These are phyloP conservation scores for Psilocybe azurescens DNA, from an alignment of 768 basidiomycete species.

Conservation along the genomic window DNA sequence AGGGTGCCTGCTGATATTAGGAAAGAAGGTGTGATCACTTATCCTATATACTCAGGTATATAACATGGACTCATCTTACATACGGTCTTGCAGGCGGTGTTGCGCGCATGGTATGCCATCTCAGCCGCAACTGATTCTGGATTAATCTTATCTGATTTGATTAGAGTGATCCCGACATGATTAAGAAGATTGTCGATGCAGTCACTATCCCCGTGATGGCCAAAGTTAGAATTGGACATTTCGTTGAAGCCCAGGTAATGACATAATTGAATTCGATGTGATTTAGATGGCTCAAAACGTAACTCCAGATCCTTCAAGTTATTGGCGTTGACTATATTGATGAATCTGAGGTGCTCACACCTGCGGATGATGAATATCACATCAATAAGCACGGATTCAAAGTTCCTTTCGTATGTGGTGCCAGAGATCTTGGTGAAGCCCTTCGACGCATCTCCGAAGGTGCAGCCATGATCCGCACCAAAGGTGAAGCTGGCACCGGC, in stretches of 20 bases:
- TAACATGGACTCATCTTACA: conserved; percentile 1
- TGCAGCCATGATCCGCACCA: conserved; percentile 98
- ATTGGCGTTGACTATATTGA: conserved; percentile 97
- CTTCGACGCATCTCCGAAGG: conserved; percentile 96
- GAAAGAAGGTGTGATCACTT: conserved; percentile 52
- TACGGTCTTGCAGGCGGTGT: conserved; percentile 66
- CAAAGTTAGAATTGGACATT: conserved; percentile 95
- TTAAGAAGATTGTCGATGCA: conserved; percentile 93
- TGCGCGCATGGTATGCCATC: conserved; percentile 82
- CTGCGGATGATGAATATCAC: conserved; percentile 95
- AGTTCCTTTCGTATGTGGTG: conserved; percentile 95
- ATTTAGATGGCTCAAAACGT: conserved; percentile 3
- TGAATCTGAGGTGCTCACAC: conserved; percentile 93
- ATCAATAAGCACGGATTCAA: conserved; percentile 98
- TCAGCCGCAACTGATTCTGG: background rate
- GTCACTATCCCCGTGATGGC: conserved; percentile 99
- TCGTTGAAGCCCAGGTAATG: conserved; percentile 91
- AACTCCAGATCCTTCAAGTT: conserved; percentile 81
- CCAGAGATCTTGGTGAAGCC: conserved; percentile 94
- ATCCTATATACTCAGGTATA: background rate
- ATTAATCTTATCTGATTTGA: conserved; percentile 23
- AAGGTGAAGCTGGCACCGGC: conserved; percentile 90
- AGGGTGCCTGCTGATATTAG: conserved; percentile 96
- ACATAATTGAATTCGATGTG: background rate
- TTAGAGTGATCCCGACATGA: conserved; percentile 93